phyloP scores from a whole-genome alignment of 2,329 filamentous ascomycete genomes.

The Madurella mycetomatis region DNA sequence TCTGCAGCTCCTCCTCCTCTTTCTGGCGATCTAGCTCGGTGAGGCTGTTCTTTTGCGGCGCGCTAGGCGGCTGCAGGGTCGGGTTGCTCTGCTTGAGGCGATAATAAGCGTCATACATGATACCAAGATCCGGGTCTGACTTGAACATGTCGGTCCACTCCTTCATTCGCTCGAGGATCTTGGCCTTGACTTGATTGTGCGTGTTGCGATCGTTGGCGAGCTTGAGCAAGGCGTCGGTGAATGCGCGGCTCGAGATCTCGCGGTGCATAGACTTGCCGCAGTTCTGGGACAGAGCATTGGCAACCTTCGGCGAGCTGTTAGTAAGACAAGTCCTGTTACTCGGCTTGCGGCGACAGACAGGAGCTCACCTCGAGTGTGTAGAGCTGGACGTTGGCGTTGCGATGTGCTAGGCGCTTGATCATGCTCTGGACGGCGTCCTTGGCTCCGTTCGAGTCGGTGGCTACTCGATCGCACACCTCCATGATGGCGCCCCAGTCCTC shows the following conservation, averaged over 20 bases:
- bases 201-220: conserved; percentile 93
- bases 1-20: conserved; percentile 95
- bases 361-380: conserved; percentile 76
- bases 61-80: conserved; percentile 83
- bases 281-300: conserved; percentile 87
- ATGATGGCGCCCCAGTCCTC: conserved; percentile 66
- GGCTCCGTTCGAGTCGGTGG: conserved; percentile 52
- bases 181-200: conserved; percentile 92
- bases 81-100: conserved; percentile 82
- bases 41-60: conserved; percentile 87
- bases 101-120: conserved; percentile 94
- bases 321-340: background rate
- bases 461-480: conserved; percentile 59
- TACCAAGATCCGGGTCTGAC: conserved; percentile 83
- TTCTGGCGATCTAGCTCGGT: conserved; percentile 87
- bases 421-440: conserved; percentile 85
- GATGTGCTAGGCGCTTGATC: conserved; percentile 87
- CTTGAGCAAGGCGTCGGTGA: conserved; percentile 88
- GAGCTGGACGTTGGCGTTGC: conserved; percentile 92
- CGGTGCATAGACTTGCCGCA: conserved; percentile 82
- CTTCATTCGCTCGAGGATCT: conserved; percentile 94
- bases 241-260: conserved; percentile 84
- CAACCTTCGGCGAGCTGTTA: conserved; percentile 52
- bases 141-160: conserved; percentile 96
- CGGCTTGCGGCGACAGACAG: background rate